Percentiles rank a stretch among this genome's conserved stretches.
Conservation (phyloP, 2,329 filamentous ascomycete genomes). For the Grosmannia huntii region DNA sequence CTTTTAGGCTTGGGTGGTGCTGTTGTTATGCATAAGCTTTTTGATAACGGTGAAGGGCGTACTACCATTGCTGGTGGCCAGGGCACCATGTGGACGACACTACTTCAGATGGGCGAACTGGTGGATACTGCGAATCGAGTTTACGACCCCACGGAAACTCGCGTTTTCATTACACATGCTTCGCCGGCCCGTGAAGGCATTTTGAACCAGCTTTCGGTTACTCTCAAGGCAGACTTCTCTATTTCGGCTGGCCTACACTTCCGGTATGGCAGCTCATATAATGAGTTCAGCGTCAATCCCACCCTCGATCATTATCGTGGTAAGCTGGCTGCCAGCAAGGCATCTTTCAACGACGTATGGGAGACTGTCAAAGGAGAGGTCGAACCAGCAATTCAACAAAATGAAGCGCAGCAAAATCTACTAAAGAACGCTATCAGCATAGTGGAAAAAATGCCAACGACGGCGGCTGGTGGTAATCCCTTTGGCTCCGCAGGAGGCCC, state of each 20-base stretch:
- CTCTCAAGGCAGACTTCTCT: conserved; percentile 95
- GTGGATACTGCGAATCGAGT: conserved; percentile 97
- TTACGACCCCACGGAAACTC: conserved; percentile 95
- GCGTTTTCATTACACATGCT: conserved; percentile 91
- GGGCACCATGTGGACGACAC: conserved; percentile 98
- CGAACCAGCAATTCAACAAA: conserved; percentile 84
- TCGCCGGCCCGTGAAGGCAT: conserved; percentile 94
- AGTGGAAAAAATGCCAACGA: conserved; percentile 95
- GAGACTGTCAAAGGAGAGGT: conserved; percentile 96
- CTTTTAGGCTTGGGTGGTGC: conserved; percentile 87
- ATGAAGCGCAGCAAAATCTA: conserved; percentile 85
- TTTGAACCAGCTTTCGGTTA: conserved; percentile 93
- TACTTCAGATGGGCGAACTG: conserved; percentile 94
- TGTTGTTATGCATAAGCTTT: conserved; percentile 99
- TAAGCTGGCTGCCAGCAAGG: conserved; percentile 94
- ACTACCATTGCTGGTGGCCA: conserved; percentile 97
- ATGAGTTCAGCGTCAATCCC: conserved; percentile 98
- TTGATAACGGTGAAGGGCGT: conserved; percentile 94
- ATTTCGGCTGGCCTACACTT: conserved; percentile 96
- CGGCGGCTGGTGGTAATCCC: conserved; percentile 89
- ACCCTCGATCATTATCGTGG: conserved; percentile 96
- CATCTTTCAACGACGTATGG: conserved; percentile 98
- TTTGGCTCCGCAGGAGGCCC: conserved; percentile 73
- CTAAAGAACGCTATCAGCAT: conserved; percentile 83
- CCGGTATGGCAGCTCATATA: conserved; percentile 97